Base-by-base conservation (phyloP, 2,329 filamentous ascomycete species). In the Pyrenophora tritici-repentis region DNA sequence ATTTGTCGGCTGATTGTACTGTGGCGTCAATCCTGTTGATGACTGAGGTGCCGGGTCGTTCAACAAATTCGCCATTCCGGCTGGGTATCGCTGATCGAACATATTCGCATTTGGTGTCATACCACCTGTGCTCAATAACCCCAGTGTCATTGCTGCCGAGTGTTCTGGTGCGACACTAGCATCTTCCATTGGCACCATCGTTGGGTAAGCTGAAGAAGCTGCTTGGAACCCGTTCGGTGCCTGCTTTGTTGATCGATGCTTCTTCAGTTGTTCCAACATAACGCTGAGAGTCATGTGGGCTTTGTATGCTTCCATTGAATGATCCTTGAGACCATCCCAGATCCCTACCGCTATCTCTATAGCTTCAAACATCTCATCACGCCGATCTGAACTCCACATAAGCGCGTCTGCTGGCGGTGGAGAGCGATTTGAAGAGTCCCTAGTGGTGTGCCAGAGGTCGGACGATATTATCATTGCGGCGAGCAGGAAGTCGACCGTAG, bases 261-360 rank as follows among this genome's bases (percentile, higher is more conserved):
- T 77, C 63, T 82, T 86, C 46, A 97, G 80, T 72, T 94, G 94
- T 26, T 86, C 81, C 37, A 97, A 76, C 83, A 97, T 91, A 43
- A 97, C 86, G 17, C 86, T 86, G n/a, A 97, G 78, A 18, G 93
- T 82, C 35, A 85, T 85, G 34, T 85, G 85, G 1, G 91, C 93
- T 75, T 97, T 97, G 76, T 87, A 92, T 0, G 92, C 91, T 61
- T 97, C 93, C 76, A 97, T 88, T 1, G 89, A 94, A 18, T 86
- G 81, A 47, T 94, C 87, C 3, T 86, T 83, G 9, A 91, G 79
- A 8, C 84, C 85, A 41, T 88, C 86, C 91, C 92, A 97, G 48
- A 97, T 94, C 14, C 82, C 79, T 38, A 84, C 83, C 7, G 89
- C 89, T 14, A 81, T 82, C 66, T 92, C 87, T 2, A 97, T 81